Base-by-base conservation (phyloP, 2,329 filamentous ascomycete genomes). In the Cercospora brassicicola region DNA sequence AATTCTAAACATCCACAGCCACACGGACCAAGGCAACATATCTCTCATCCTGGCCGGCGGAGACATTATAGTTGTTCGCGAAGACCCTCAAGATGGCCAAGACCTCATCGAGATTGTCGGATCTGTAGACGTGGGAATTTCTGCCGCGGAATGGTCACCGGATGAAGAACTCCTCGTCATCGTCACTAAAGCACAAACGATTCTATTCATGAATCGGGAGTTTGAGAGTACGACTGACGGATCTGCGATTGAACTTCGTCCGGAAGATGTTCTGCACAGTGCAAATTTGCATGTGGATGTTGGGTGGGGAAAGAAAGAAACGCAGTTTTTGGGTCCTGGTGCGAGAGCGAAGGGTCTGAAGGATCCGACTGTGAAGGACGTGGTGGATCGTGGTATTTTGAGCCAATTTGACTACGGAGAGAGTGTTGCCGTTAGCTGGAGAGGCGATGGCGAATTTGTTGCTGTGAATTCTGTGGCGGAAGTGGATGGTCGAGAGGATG, bases 281-380 rank as follows among this genome's bases (percentile, higher is more conserved):
- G n/a, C 98, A 91, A 28, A 95, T 90, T 78, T 94, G 97, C 82
- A 95, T 97, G 66, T 79, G 36, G 96, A 93, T 20, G 94, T 99
- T 23, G 95, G 95, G 60, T 99, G 95, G 95, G 95, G 95, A 68
- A 98, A 98, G 83, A 93, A 91, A 78, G 95, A 99, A 81, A 99
- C 95, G 0, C 95, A 99, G 79, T 99, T 99, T 79, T 92, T 97
- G 77, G 95, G 95, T 7, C 74, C 78, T 62, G 72, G 78, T 45
- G 73, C 94, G 66, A 90, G 88, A 81, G 72, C 94, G 66, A 90
- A 88, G 81, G 93, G 93, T 20, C 83, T 98, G 71, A 88, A 92
- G 64, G 95, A 99, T 79, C 95, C 95, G 15, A 99, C 95, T 9
- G 92, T 99, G 73, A 95, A 95, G 0, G 94, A 98, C 78, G 92